Conservation (phyloP, 2,329 filamentous ascomycete genomes). For the Colletotrichum liriopes region DNA sequence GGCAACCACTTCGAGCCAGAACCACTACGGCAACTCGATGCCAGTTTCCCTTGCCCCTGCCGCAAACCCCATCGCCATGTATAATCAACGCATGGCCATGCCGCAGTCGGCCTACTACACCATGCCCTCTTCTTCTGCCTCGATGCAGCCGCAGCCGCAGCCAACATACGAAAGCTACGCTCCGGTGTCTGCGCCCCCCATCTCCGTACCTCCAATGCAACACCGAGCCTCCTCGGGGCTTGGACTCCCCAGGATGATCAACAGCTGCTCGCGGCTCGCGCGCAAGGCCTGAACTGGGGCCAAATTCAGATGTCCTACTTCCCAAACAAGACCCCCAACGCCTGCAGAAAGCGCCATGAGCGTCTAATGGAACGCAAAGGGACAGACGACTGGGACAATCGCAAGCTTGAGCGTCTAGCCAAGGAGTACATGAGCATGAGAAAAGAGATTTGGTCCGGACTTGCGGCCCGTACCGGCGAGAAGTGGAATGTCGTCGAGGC, state of each 20-base stretch:
- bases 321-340: constrained; percentile 83
- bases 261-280: constrained; percentile 79
- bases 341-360: constrained; percentile 91
- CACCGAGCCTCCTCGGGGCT: constrained; percentile 73
- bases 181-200: constrained; percentile 50
- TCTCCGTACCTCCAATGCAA: constrained; percentile 56
- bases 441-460: constrained; percentile 84
- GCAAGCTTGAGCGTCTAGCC: constrained; percentile 81
- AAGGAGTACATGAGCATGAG: constrained; percentile 85
- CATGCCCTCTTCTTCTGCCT: constrained; percentile 53
- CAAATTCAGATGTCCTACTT: constrained; percentile 85
- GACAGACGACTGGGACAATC: constrained; percentile 83
- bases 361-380: constrained; percentile 83
- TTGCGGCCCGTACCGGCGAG: constrained; percentile 84
- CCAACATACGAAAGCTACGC: constrained; percentile 59
- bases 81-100: constrained; percentile 59
- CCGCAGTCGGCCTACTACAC: constrained; percentile 58
- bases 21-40: constrained; percentile 55
- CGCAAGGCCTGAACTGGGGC: constrained; percentile 85
- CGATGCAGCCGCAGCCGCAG: constrained; percentile 53
- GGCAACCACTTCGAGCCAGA: constrained; percentile 56
- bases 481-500: constrained; percentile 81
- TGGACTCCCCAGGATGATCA: constrained; percentile 85
- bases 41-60: constrained; percentile 58
- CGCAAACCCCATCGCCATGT: constrained; percentile 58